These are phyloP conservation scores for Metschnikowia shivogae DNA, from an alignment of 805 yeast genomes.

Conservation along the genomic window DNA sequence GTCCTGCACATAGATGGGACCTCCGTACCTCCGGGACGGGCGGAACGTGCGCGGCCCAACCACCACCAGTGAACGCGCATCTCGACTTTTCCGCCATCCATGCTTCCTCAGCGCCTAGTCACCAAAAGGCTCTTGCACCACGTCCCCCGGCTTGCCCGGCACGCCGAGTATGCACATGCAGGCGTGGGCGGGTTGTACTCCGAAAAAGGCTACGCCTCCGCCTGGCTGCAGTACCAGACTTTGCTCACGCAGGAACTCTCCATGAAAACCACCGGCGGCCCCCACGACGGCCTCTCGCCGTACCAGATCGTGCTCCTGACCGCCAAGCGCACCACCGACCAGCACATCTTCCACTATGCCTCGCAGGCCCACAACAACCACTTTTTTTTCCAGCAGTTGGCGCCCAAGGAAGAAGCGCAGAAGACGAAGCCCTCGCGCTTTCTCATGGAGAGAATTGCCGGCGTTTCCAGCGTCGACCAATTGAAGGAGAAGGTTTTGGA, in stretches of 20 bases:
- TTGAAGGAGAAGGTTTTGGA: conserved; percentile 48
- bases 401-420: conserved; percentile 28
- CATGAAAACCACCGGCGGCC: conserved; percentile 70
- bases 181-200: conserved; percentile 69
- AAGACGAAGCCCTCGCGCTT: conserved; percentile 35
- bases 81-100: conserved; percentile 1
- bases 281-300: conserved; percentile 71
- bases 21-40: no score
- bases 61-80: neutral
- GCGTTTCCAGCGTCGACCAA: conserved; percentile 41
- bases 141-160: conserved; percentile 53
- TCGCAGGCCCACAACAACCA: conserved; percentile 93
- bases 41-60: neutral
- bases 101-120: neutral
- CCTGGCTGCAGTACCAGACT: conserved; percentile 81
- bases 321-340: conserved; percentile 60
- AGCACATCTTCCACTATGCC: conserved; percentile 78
- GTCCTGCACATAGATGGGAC: neutral
- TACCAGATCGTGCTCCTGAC: conserved; percentile 65
- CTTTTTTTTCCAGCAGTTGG: conserved; percentile 68
- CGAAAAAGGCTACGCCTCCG: conserved; percentile 59
- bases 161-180: conserved; percentile 31
- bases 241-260: conserved; percentile 57
- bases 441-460: conserved; percentile 36
- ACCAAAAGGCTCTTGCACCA: conserved; percentile 42